Conservation (phyloP, 2,329 filamentous ascomycete genomes). For the Colletotrichum spaethianum region DNA sequence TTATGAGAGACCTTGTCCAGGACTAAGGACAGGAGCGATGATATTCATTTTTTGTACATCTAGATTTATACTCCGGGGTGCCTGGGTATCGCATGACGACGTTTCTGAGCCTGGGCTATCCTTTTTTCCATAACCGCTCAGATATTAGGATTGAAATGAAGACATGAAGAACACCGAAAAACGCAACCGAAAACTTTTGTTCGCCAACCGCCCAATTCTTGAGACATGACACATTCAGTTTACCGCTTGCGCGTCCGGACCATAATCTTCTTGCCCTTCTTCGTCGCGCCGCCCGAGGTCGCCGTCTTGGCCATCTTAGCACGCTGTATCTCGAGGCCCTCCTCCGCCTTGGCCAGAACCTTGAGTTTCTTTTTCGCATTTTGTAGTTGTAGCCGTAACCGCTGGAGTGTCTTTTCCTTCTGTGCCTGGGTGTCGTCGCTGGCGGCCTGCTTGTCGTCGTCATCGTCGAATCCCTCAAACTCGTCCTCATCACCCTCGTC, state of each 20-base stretch:
- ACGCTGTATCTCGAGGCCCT: conserved; percentile 70
- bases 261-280: conserved; percentile 74
- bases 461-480: conserved; percentile 43
- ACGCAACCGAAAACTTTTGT: conserved; percentile 22
- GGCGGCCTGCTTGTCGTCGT: conserved; percentile 41
- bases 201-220: conserved; percentile 23
- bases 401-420: conserved; percentile 59
- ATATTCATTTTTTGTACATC: conserved; percentile 38
- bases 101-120: conserved; percentile 39
- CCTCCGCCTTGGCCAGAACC: conserved; percentile 69
- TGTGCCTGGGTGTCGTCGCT: conserved; percentile 53
- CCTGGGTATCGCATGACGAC: conserved; percentile 44
- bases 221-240: not conserved
- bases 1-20: conserved; percentile 28
- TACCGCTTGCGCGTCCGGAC: conserved; percentile 73
- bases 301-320: conserved; percentile 77
- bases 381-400: conserved; percentile 64
- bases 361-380: conserved; percentile 68
- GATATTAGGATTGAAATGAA: conserved; percentile 36
- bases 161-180: conserved; percentile 25
- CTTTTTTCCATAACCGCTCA: conserved; percentile 26
- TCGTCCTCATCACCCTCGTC: conserved; percentile 47
- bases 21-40: conserved; percentile 27
- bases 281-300: conserved; percentile 71
- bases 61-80: conserved; percentile 39